Conservation (phyloP, 1,284 basidiomycete genomes). For the Cutaneotrichosporon cyanovorans region DNA sequence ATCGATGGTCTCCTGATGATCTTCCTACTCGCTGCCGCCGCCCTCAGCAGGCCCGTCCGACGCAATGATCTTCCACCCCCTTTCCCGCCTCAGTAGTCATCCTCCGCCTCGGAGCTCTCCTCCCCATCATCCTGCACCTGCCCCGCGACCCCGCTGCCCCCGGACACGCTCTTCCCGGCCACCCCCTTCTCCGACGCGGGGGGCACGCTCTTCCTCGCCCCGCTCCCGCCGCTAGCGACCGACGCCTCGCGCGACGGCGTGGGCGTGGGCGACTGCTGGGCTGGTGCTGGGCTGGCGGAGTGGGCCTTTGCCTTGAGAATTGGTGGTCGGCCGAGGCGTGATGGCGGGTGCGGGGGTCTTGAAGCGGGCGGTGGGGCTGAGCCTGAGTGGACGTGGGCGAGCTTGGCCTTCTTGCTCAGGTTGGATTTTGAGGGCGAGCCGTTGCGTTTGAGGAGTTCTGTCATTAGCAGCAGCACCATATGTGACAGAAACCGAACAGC, state of each 20-base stretch:
- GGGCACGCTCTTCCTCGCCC: too few relatives aligned
- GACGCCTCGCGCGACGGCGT: too few relatives aligned
- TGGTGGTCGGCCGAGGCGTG: conserved; percentile 13
- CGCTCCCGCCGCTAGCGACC: background rate
- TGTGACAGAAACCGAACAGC: too few relatives aligned
- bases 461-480: conserved; percentile 2
- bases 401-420: conserved; percentile 12
- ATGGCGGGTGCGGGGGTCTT: conserved; percentile 8
- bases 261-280: background rate
- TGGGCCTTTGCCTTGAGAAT: background rate
- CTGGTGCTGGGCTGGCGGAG: background rate
- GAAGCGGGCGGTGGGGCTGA: conserved; percentile 10
- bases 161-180: too few relatives aligned
- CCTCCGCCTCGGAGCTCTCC: conserved; percentile 15
- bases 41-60: too few relatives aligned
- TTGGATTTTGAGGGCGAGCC: conserved; percentile 12
- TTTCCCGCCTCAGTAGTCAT: conserved; percentile 17
- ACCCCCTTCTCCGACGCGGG: too few relatives aligned
- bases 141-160: too few relatives aligned
- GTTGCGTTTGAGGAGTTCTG: conserved; percentile 13
- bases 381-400: conserved; percentile 4
- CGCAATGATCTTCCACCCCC: too few relatives aligned
- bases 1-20: too few relatives aligned
- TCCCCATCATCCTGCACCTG: too few relatives aligned
- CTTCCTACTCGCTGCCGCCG: too few relatives aligned